Percentiles rank a stretch among this genome's conserved stretches.
phyloP scores from a whole-genome alignment of 768 basidiomycete genomes.

The Suillus discolor region DNA sequence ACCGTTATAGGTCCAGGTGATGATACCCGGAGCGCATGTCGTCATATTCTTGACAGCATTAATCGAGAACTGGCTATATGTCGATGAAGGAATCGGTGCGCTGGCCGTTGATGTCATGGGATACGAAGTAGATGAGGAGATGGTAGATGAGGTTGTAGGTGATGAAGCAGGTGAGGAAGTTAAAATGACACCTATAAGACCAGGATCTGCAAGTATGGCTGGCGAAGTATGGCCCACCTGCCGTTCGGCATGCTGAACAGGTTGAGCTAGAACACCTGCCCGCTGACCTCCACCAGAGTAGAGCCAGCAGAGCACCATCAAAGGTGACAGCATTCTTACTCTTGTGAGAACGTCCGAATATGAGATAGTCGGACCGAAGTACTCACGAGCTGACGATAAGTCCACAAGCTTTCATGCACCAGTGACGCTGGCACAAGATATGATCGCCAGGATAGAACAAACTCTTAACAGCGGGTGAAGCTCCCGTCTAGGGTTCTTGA shows the following conservation, averaged over 20 bases:
- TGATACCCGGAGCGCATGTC: conserved; percentile 34
- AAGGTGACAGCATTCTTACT: conserved; percentile 1
- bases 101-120: conserved; percentile 9
- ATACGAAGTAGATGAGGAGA: conserved; percentile 10
- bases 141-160: conserved; percentile 9
- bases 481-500: background rate
- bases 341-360: background rate
- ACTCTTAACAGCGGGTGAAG: no score
- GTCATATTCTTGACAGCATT: conserved; percentile 31
- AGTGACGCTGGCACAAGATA: background rate
- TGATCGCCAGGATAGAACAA: background rate
- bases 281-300: background rate
- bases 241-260: conserved; percentile 4
- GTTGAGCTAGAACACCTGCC: background rate
- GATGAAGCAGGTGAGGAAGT: background rate
- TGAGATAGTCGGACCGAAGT: background rate
- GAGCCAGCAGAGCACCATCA: background rate
- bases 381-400: background rate
- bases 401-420: background rate
- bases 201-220: background rate
- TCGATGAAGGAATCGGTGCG: conserved; percentile 13
- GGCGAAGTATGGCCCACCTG: background rate
- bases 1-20: conserved; percentile 46
- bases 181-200: no score
- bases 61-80: conserved; percentile 24